These are phyloP conservation scores for Picea sitchensis DNA, from an alignment of 75 land plant genomes.

Conservation along the genomic window DNA sequence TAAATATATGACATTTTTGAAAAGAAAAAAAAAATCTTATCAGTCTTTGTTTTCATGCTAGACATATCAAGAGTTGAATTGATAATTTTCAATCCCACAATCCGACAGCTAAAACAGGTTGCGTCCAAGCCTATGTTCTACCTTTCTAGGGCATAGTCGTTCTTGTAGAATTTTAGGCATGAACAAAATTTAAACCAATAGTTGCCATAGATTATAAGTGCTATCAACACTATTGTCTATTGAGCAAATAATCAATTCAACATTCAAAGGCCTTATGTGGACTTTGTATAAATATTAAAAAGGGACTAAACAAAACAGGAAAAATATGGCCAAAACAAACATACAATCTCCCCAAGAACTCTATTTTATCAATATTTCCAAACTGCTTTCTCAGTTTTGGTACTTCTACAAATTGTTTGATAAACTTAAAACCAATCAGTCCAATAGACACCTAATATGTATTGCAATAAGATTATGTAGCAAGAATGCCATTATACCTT, in stretches of 20 bases:
- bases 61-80: neutral
- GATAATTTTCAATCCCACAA: neutral
- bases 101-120: too few species aligned
- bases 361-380: neutral
- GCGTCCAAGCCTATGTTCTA: too few species aligned
- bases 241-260: neutral
- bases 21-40: neutral
- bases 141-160: too few species aligned
- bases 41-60: neutral
- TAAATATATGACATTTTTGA: neutral
- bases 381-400: too few species aligned
- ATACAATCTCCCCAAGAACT: neutral
- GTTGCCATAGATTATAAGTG: neutral
- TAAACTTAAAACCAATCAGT: too few species aligned
- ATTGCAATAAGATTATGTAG: neutral
- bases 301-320: neutral
- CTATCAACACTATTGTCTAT: neutral
- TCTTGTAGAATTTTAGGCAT: neutral
- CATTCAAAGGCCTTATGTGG: neutral
- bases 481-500: conserved; percentile 3
- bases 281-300: neutral
- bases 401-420: too few species aligned
- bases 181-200: neutral
- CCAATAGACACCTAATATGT: neutral
- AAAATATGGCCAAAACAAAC: neutral